Evolutionary conservation across 345 rosid genomes (phyloP), one percentile per base, ranked within the genome.

Genomic region (Boechera divaricarpa): DNA sequence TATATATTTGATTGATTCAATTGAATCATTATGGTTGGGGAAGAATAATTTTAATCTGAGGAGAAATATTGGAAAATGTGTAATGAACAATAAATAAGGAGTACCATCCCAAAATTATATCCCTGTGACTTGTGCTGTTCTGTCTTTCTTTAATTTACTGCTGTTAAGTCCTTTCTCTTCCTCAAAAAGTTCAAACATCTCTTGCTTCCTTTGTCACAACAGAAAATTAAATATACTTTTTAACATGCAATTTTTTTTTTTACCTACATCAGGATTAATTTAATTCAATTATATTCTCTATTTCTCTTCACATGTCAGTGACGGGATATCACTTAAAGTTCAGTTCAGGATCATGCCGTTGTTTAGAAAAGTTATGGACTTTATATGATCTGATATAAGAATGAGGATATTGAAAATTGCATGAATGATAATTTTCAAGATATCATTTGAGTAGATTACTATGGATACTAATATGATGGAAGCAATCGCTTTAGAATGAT

Each of bases 181-280:
- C 81, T 77, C 77, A 57, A 77, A 77, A 77, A 57, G 81, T 58
- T 70, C 70, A 56, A 71, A 77, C 81, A 77, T 77, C 63, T 65
- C 24, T 77, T 21, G 61, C 67, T 55, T 56, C 35, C 65, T 77
- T 77, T 77, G 72, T 57, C 67, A 69, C 70, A 61, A 55, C 75
- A 76, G n/a, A 35, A 10, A 13, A 8, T 51, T 16, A 5, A n/a
- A 48, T 68, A 10, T 68, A 2, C 2, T 28, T 59, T 32, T 4
- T 10, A 6, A 32, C 47, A 51, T 67, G 72, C 36, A 45, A 9
- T 55, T 31, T 48, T 13, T 38, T 38, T 13, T 24, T 6, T 13
- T 56, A 59, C 58, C 69, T 38, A 58, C 51, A 41, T 58, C 47
- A 42, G 56, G 68, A 72, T 33, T 41, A 41, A 11, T 66, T 33